These are phyloP conservation scores for Verticillium nubilum DNA, from an alignment of 2,329 filamentous ascomycete species.

Conservation along the genomic window DNA sequence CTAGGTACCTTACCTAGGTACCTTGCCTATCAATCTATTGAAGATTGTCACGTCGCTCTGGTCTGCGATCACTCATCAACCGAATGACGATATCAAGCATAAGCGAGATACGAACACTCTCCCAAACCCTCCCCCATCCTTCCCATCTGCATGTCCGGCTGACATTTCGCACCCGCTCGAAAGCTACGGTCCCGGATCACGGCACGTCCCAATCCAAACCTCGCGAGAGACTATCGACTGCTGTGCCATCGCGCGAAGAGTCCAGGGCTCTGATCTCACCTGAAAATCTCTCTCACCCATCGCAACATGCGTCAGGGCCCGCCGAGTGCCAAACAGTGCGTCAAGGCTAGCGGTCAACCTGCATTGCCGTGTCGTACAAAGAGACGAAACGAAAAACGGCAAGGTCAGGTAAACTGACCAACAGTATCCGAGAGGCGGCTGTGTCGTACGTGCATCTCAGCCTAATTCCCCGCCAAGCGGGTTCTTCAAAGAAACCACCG, in stretches of 20 bases:
- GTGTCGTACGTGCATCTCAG: not conserved
- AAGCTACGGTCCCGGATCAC: not conserved
- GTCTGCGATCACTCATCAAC: too few relatives aligned
- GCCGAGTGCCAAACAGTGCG: not conserved
- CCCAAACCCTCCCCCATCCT: too few relatives aligned
- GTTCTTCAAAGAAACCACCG: not conserved
- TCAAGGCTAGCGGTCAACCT: not conserved
- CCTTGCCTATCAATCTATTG: too few relatives aligned
- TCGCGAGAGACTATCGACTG: not conserved
- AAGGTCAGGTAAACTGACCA: not conserved
- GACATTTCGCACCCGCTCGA: too few relatives aligned
- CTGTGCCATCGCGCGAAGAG: not conserved
- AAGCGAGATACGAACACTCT: too few relatives aligned
- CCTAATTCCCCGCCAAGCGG: not conserved
- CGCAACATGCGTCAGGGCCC: not conserved
- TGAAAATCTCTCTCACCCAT: not conserved
- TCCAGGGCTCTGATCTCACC: not conserved
- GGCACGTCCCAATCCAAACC: not conserved
- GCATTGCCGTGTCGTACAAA: not conserved
- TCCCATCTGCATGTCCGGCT: too few relatives aligned
- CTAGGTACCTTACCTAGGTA: too few relatives aligned
- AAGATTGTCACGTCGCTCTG: too few relatives aligned
- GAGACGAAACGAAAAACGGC: not conserved
- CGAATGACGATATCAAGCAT: too few relatives aligned
- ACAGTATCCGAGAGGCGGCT: not conserved